Evolutionary conservation across 495 filamentous ascomycete genomes (phyloP).

Genomic region (Penicillium fimorum): DNA sequence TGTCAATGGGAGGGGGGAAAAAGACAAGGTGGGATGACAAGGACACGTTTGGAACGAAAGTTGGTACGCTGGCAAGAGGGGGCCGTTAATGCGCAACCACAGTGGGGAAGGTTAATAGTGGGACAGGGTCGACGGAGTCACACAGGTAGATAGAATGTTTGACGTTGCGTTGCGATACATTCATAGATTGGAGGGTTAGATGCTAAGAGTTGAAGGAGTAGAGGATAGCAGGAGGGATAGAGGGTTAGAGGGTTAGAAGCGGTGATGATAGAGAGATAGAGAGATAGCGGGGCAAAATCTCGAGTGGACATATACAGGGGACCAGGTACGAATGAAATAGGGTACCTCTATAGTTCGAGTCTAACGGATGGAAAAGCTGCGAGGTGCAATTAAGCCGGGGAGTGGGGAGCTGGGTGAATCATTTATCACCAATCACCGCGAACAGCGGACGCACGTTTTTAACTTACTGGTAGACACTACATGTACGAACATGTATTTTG

Average conservation of each 20-base stretch:
- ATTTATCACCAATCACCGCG: slow-evolving; percentile 25
- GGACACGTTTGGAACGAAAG: slow-evolving; percentile 1
- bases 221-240: no score
- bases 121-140: slow-evolving; percentile 19
- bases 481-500: not conserved
- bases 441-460: slow-evolving; percentile 25
- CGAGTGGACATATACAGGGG: not conserved
- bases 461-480: slow-evolving; percentile 1
- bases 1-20: slow-evolving; percentile 2
- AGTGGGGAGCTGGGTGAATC: slow-evolving; percentile 19
- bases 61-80: slow-evolving; percentile 12
- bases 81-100: slow-evolving; percentile 13
- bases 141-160: slow-evolving; percentile 16
- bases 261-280: slow-evolving; percentile 3
- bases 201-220: not conserved
- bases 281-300: not conserved
- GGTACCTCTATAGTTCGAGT: slow-evolving; percentile 10
- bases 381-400: slow-evolving; percentile 21
- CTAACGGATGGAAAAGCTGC: slow-evolving; percentile 11
- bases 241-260: not conserved
- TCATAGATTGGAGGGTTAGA: slow-evolving; percentile 1
- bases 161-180: slow-evolving; percentile 6
- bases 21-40: slow-evolving; percentile 7
- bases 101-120: slow-evolving; percentile 27
- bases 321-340: not conserved